Percentiles rank a stretch among this genome's conserved stretches.
Conservation (phyloP, 352 stramenopile genomes). For the Peronosclerospora sorghi region DNA sequence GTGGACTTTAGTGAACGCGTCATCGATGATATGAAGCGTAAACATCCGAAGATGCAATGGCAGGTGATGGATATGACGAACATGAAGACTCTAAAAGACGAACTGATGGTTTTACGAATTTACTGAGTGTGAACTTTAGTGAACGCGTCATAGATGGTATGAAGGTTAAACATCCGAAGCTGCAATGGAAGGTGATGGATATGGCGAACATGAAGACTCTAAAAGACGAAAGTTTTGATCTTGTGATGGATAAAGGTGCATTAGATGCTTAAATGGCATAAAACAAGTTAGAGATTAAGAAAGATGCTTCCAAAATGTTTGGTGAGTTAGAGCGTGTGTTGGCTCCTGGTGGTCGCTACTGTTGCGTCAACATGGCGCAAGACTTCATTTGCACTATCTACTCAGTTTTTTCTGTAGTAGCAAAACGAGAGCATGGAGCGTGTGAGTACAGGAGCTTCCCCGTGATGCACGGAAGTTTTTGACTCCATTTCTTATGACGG, state of each 20-base stretch:
- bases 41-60: constrained; percentile 47
- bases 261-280: constrained; percentile 62
- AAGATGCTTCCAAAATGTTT: constrained; percentile 53
- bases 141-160: constrained; percentile 68
- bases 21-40: constrained; percentile 68
- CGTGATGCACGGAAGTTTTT: constrained; percentile 36
- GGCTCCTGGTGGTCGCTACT: constrained; percentile 40
- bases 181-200: constrained; percentile 70
- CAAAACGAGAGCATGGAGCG: constrained; percentile 10
- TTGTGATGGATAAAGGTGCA: constrained; percentile 79
- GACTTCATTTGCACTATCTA: constrained; percentile 63
- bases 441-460: constrained; percentile 30
- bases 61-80: constrained; percentile 74
- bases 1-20: constrained; percentile 69
- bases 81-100: constrained; percentile 39
- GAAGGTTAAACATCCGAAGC: constrained; percentile 37
- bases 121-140: constrained; percentile 71
- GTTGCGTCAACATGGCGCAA: constrained; percentile 75
- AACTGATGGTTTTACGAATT: constrained; percentile 40
- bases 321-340: constrained; percentile 54
- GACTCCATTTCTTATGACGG: constrained; percentile 36
- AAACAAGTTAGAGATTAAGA: constrained; percentile 26
- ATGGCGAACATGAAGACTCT: constrained; percentile 53
- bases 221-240: constrained; percentile 39
- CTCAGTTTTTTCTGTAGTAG: constrained; percentile 33